Conservation (phyloP, 148 eudicot species). For the Silene conica region DNA sequence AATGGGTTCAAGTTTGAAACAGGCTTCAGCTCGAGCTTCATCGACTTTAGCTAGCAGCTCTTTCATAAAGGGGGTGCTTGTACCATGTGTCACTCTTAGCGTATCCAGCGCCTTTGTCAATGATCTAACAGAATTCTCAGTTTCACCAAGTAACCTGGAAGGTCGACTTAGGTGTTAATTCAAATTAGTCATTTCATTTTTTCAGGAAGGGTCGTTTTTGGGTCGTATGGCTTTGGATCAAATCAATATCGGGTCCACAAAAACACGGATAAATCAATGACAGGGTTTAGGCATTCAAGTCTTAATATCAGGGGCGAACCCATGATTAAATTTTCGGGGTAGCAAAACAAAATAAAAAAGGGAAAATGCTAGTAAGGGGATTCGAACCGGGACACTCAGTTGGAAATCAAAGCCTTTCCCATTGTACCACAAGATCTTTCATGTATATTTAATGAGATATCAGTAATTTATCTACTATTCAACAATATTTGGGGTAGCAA, state of each 20-base stretch:
- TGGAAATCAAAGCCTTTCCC: too few relatives aligned
- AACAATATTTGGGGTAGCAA: too few relatives aligned
- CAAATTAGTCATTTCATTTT: background rate
- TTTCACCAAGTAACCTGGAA: conserved; percentile 77
- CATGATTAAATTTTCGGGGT: too few relatives aligned
- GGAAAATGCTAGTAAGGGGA: too few relatives aligned
- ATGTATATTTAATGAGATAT: too few relatives aligned
- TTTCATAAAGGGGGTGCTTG: conserved; percentile 57
- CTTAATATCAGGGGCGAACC: too few relatives aligned
- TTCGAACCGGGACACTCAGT: too few relatives aligned
- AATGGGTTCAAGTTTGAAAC: conserved; percentile 43
- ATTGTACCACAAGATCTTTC: too few relatives aligned
- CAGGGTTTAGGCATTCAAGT: background rate
- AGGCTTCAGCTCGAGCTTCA: conserved; percentile 85
- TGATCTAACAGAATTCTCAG: conserved; percentile 57
- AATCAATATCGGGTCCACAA: background rate
- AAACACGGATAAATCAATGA: background rate
- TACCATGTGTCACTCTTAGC: conserved; percentile 73
- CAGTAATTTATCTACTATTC: too few relatives aligned
- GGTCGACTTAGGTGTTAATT: background rate
- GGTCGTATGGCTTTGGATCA: background rate
- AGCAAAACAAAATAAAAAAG: too few relatives aligned
- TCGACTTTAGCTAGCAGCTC: conserved; percentile 66
- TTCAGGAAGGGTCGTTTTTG: background rate
- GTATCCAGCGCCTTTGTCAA: conserved; percentile 63